Evolutionary conservation across 805 yeast species (phyloP), one percentile per base, ranked within the genome.

Genomic region (Wickerhamomyces chambardii): DNA sequence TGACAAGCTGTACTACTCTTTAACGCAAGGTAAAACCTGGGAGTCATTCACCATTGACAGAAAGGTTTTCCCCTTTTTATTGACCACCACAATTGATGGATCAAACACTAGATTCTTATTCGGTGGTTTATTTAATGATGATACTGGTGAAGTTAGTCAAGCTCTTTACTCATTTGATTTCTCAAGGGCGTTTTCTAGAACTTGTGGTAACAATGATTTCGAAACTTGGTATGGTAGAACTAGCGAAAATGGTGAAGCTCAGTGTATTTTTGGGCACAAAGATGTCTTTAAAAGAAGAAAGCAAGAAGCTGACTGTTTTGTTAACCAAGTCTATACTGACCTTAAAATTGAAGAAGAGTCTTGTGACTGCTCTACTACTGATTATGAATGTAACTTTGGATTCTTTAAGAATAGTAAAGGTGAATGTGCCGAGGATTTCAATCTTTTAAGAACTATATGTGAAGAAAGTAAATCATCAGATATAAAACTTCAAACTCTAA

Each of bases 21-120:
- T 80, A 19, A 89, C 85, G 51, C 89, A 84, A 50, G 95, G 94
- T 22, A 48, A 61, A 10, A 56, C 78, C 1, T 86, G 90, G 89
- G 37, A 50, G 2, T 60, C 63, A 15, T 53, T 61, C 25, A 60
- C 66, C n/a, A 49, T 84, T 6, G 78, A 73, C 5, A 39, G 42
- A 4, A 37, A 59, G 0, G 44, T 76, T 6, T 43, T 48, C 19
- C 77, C 84, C 2, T 33, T 55, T 3, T 45, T 59, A 8, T 39
- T 80, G 11, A 51, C 73, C 1, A 76, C 89, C 0, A 72, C 85
- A 0, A 65, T 73, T 16, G 95, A 84, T 59, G 85, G 90, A 1
- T 68, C 87, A 0, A 74, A 89, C 1, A 54, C 68, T n/a, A 70
- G 69, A 34, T 75, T 85, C 42, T 41, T 80, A n/a, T 36, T 78